Evolutionary conservation across 2,329 filamentous ascomycete species (phyloP), one percentile per base, ranked within the genome.

Genomic region (Cordyceps cicadae): DNA sequence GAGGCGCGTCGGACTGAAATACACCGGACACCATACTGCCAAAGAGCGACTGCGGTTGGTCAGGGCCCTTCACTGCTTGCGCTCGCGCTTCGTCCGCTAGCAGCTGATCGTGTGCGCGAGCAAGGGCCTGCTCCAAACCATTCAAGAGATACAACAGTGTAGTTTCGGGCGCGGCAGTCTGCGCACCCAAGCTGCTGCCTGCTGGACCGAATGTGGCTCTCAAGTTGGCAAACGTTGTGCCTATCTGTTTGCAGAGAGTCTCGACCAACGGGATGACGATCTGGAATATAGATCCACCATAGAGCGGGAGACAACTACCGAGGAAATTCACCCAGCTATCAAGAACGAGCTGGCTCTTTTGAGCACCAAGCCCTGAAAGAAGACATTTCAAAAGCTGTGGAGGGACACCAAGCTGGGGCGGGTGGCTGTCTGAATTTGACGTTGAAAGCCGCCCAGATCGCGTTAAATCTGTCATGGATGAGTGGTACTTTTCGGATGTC

Each of bases 21-120:
- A 96, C 90, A 1, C 91, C 91, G 0, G 92, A 94, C 1, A 96
- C 90, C 85, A 97, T 96, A 66, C 90, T 96, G 50, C 92, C 92
- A 69, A 97, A 96, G 70, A 97, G 93, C 5, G 91, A 87, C 70
- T 92, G 90, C 15, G 87, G 85, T 66, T 90, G 89, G 68, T 95
- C 90, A 24, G 91, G 90, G 62, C 86, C 87, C 75, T 96, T 96
- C 49, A 81, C 77, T 39, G 84, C 77, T 60, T 87, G 84, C 49
- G 81, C 80, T 64, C 83, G 85, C 46, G 86, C 83, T 73, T 96
- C 91, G 66, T 96, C 91, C 26, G 81, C 78, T 55, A 92, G 75
- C 21, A 97, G 78, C 62, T 87, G 87, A 67, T 96, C 89, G 72
- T 99, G 94, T 5, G 88, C 92, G 67, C 87, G 85, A 19, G 92